These are phyloP conservation scores for Jaapia argillacea DNA, from an alignment of 768 basidiomycete species.

Conservation along the genomic window DNA sequence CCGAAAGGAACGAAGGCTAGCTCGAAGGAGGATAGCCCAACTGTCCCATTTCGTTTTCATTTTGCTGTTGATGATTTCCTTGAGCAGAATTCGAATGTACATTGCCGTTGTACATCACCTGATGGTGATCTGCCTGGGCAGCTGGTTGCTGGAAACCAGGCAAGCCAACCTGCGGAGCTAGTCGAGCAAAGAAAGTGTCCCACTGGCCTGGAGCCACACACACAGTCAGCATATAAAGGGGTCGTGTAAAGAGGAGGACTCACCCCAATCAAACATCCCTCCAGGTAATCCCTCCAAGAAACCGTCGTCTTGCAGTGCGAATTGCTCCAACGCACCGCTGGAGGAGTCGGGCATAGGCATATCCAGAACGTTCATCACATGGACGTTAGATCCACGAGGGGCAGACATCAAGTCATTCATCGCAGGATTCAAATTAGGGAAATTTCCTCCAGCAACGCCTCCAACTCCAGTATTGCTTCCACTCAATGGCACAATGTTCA, in stretches of 20 bases:
- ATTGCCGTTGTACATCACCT: neutral
- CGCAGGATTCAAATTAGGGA: conserved; percentile 65
- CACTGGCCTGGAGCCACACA: conserved; percentile 49
- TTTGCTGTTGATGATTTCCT: neutral
- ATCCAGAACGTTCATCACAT: conserved; percentile 72
- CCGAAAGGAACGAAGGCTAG: too few relatives aligned
- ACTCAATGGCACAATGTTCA: conserved; percentile 44
- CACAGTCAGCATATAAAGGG: neutral
- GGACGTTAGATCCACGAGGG: conserved; percentile 40
- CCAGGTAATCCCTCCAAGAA: conserved; percentile 75
- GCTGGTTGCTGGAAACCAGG: neutral
- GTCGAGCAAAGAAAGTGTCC: conserved; percentile 72
- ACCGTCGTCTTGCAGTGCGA: conserved; percentile 55
- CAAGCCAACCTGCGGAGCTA: conserved; percentile 15
- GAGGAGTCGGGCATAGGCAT: conserved; percentile 31
- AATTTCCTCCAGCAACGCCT: conserved; percentile 23
- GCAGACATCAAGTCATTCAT: conserved; percentile 44
- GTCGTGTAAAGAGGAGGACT: conserved; percentile 13
- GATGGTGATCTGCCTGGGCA: neutral
- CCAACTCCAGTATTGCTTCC: too few relatives aligned
- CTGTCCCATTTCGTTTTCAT: neutral
- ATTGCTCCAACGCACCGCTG: conserved; percentile 39
- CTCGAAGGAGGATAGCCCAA: neutral
- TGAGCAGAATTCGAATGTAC: neutral
- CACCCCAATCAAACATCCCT: conserved; percentile 84